These are phyloP conservation scores for Blastobotrys persicus DNA, from an alignment of 1,139 yeast genomes.

Conservation along the genomic window DNA sequence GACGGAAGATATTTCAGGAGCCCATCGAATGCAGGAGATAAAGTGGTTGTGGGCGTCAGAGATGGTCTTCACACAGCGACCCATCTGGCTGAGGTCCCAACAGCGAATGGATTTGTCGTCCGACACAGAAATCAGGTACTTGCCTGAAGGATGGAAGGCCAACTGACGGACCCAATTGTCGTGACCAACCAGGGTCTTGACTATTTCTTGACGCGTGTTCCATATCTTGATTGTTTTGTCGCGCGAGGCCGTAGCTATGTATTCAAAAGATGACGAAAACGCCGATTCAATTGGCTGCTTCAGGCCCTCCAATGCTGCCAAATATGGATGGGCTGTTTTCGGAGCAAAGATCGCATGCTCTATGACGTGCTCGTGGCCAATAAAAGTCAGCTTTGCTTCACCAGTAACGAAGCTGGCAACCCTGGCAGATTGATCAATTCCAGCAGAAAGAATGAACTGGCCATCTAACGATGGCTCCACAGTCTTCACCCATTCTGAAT, in stretches of 20 bases:
- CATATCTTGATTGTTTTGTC: slow-evolving; percentile 76
- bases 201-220: slow-evolving; percentile 66
- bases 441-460: slow-evolving; percentile 68
- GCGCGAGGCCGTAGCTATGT: slow-evolving; percentile 74
- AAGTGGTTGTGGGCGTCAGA: slow-evolving; percentile 68
- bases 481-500: slow-evolving; percentile 85
- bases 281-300: slow-evolving; percentile 27
- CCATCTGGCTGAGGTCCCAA: slow-evolving; percentile 70
- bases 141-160: slow-evolving; percentile 72
- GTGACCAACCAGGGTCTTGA: slow-evolving; percentile 65
- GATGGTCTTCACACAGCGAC: slow-evolving; percentile 52
- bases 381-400: slow-evolving; percentile 61
- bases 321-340: slow-evolving; percentile 43
- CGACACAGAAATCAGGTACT: slow-evolving; percentile 65
- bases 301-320: slow-evolving; percentile 49
- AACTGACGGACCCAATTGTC: slow-evolving; percentile 82
- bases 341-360: slow-evolving; percentile 76
- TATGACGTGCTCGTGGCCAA: slow-evolving; percentile 83
- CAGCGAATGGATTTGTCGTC: slow-evolving; percentile 76
- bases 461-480: slow-evolving; percentile 52
- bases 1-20: slow-evolving; percentile 35
- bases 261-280: slow-evolving; percentile 29
- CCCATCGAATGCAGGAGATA: slow-evolving; percentile 64
- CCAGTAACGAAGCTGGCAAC: slow-evolving; percentile 62
- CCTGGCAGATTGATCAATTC: slow-evolving; percentile 77